phyloP scores from a whole-genome alignment of 306 rosid genomes.

The Prosopis cineraria region DNA sequence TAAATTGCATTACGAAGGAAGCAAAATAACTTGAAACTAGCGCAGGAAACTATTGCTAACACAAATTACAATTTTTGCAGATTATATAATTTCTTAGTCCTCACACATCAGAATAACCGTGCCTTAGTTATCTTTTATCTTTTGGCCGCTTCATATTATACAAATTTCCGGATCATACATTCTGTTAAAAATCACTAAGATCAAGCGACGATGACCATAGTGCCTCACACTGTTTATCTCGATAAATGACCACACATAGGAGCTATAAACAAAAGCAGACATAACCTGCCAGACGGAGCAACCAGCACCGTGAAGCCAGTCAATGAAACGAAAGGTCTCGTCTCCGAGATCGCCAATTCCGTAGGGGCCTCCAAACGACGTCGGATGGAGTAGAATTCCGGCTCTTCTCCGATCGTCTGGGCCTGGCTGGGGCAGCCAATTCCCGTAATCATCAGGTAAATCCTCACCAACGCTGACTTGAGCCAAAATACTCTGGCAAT shows the following conservation, averaged over 20 bases:
- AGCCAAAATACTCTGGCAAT: neutral
- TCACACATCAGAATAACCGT: neutral
- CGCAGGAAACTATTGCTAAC: neutral
- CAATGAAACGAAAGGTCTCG: slow-evolving; percentile 78
- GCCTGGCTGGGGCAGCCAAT: slow-evolving; percentile 53
- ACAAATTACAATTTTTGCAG: neutral
- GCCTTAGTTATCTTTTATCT: neutral
- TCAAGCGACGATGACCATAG: neutral
- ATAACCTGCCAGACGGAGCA: slow-evolving; percentile 89
- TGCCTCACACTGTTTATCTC: neutral
- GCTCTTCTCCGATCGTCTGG: slow-evolving; percentile 69
- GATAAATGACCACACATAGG: neutral
- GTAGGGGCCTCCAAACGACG: slow-evolving; percentile 81
- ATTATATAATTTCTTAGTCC: neutral
- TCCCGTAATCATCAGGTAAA: slow-evolving; percentile 62
- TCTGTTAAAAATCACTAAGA: neutral
- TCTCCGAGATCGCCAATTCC: slow-evolving; percentile 90
- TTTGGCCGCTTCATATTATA: neutral
- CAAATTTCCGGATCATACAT: neutral
- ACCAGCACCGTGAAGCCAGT: slow-evolving; percentile 80
- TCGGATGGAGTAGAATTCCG: slow-evolving; percentile 87
- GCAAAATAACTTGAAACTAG: neutral
- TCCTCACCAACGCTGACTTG: slow-evolving; percentile 36
- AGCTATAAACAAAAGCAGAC: neutral
- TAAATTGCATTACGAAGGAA: neutral